Percentiles rank a stretch among this genome's conserved stretches.
Conservation (phyloP, 2,329 filamentous ascomycete genomes). For the Claviceps sp. region DNA sequence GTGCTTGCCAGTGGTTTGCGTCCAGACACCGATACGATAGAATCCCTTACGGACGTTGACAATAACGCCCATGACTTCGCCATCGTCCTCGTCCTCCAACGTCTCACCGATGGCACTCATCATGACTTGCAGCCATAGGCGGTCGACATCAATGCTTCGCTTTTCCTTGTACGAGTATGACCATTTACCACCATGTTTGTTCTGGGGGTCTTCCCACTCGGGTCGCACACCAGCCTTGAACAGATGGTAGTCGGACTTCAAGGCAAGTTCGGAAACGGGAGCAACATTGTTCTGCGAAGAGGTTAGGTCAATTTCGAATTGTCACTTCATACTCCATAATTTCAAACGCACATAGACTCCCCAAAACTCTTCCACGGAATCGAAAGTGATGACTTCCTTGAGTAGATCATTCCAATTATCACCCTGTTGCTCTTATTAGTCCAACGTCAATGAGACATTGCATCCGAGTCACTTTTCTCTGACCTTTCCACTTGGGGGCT, state of each 20-base stretch:
- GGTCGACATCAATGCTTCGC: constrained; percentile 80
- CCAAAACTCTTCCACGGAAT: constrained; percentile 99
- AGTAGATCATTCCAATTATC: constrained; percentile 98
- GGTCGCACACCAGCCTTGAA: constrained; percentile 97
- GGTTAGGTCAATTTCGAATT: constrained; percentile 6
- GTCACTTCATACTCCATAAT: constrained; percentile 2
- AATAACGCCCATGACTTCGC: constrained; percentile 97
- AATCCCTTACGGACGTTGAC: constrained; percentile 98
- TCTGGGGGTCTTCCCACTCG: constrained; percentile 96
- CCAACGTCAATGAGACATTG: neutral
- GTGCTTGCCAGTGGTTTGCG: constrained; percentile 78
- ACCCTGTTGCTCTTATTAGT: constrained; percentile 40
- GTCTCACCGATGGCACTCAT: constrained; percentile 95
- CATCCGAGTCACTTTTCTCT: neutral
- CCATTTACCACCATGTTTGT: constrained; percentile 99
- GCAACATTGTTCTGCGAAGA: constrained; percentile 84
- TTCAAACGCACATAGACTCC: constrained; percentile 75
- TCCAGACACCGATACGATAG: constrained; percentile 97
- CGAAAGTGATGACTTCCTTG: constrained; percentile 97
- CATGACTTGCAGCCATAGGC: constrained; percentile 94
- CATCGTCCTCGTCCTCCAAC: constrained; percentile 84
- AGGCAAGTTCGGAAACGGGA: constrained; percentile 82
- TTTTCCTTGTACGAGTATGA: constrained; percentile 97
- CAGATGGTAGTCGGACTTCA: constrained; percentile 98
- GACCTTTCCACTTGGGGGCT: constrained; percentile 92